Conservation (phyloP, 176 grass and related monocot species). For the Musa acuminata region DNA sequence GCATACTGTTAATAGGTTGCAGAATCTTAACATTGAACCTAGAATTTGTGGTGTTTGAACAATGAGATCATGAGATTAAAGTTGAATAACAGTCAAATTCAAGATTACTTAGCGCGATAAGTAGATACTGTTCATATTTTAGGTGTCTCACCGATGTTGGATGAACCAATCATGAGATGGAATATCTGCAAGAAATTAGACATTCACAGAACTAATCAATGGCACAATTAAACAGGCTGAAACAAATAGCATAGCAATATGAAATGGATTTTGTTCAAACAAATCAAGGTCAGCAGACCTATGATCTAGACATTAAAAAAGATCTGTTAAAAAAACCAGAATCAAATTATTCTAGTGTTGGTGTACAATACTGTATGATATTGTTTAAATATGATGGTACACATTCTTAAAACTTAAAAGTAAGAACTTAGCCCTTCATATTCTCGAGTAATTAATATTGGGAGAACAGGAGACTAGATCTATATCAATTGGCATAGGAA, state of each 20-base stretch:
- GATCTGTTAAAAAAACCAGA: background rate
- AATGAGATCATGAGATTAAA: background rate
- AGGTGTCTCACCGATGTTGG: slow-evolving; percentile 63
- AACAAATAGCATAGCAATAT: background rate
- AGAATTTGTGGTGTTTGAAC: background rate
- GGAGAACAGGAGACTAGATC: too few relatives aligned
- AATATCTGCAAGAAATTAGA: slow-evolving; percentile 88
- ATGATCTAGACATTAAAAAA: background rate
- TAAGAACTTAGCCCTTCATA: too few relatives aligned
- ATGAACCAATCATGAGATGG: slow-evolving; percentile 91
- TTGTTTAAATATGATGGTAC: too few relatives aligned
- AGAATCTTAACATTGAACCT: too few relatives aligned
- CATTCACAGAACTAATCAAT: slow-evolving; percentile 4
- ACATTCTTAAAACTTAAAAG: too few relatives aligned
- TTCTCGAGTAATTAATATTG: too few relatives aligned
- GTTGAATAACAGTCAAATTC: background rate
- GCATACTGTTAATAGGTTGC: too few relatives aligned
- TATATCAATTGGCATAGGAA: too few relatives aligned
- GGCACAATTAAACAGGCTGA: slow-evolving; percentile 20
- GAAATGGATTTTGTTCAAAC: background rate
- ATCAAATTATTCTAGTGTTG: too few relatives aligned
- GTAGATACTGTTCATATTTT: background rate
- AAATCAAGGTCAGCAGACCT: background rate
- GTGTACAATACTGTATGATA: too few relatives aligned
- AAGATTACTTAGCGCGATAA: background rate